phyloP scores from a whole-genome alignment of 2,329 filamentous ascomycete species.

The Fusarium begoniae region DNA sequence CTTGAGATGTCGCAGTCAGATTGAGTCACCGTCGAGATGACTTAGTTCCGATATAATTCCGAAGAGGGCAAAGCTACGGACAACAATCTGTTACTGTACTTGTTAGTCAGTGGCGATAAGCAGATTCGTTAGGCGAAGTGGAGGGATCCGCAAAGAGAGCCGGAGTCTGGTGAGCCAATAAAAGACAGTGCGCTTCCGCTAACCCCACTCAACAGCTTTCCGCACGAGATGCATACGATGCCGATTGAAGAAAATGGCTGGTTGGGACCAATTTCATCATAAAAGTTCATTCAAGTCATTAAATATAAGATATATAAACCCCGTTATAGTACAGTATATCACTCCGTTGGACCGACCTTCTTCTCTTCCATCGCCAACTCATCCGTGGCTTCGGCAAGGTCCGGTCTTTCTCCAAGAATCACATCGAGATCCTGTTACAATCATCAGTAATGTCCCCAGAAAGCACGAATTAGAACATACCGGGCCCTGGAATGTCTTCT shows the following conservation, averaged over 20 bases:
- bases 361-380: constrained; percentile 29
- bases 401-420: constrained; percentile 19
- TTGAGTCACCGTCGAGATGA: fast-evolving
- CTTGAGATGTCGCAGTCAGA: neutral
- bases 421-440: constrained; percentile 11
- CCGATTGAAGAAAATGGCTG: fast-evolving
- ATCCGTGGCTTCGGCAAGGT: constrained; percentile 3
- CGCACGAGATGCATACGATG: too few relatives aligned
- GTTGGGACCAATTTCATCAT: fast-evolving
- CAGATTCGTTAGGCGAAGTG: neutral
- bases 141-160: neutral
- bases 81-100: neutral
- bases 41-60: neutral
- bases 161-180: neutral
- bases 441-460: neutral
- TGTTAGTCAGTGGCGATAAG: neutral
- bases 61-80: neutral
- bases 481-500: constrained; percentile 30
- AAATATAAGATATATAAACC: fast-evolving
- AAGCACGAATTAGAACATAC: neutral
- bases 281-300: neutral
- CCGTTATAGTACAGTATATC: fast-evolving
- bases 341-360: neutral
- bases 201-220: neutral
- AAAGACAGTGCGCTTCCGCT: neutral